These are phyloP conservation scores for Shiraia sp. DNA, from an alignment of 2,329 filamentous ascomycete genomes.

Conservation along the genomic window DNA sequence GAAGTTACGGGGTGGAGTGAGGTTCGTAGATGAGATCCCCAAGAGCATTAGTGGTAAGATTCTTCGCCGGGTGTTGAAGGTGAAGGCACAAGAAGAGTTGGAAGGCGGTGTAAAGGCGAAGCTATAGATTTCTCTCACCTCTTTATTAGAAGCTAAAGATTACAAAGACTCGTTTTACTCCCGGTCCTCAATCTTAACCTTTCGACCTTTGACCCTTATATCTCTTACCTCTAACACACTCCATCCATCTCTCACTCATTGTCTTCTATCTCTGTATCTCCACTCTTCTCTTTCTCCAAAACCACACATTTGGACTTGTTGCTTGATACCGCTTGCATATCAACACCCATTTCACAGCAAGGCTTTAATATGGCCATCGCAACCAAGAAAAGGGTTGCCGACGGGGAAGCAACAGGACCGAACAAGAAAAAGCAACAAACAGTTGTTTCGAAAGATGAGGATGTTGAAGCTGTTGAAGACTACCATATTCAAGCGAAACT, in stretches of 20 bases:
- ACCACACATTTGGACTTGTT: too few relatives aligned
- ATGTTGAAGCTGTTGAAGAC: neutral
- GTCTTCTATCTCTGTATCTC: too few relatives aligned
- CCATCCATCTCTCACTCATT: too few relatives aligned
- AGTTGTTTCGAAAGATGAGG: neutral
- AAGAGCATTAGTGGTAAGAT: constrained; percentile 55
- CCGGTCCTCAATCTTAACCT: too few relatives aligned
- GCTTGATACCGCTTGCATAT: too few relatives aligned
- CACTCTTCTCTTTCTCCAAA: too few relatives aligned
- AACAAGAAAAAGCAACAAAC: neutral
- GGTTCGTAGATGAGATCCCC: constrained; percentile 53
- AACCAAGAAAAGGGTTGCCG: too few relatives aligned
- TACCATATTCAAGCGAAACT: neutral
- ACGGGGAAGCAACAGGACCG: neutral
- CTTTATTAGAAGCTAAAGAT: neutral
- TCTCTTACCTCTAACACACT: too few relatives aligned
- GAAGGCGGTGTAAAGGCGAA: constrained; percentile 46
- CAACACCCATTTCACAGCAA: too few relatives aligned
- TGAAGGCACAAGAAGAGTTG: constrained; percentile 47
- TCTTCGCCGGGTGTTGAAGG: constrained; percentile 50
- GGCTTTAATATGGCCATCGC: too few relatives aligned
- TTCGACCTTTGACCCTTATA: too few relatives aligned
- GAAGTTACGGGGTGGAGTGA: constrained; percentile 51
- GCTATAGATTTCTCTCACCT: constrained; percentile 35
- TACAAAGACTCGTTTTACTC: neutral